phyloP scores from a whole-genome alignment of 768 basidiomycete species.

The Leccinum rimulosum region DNA sequence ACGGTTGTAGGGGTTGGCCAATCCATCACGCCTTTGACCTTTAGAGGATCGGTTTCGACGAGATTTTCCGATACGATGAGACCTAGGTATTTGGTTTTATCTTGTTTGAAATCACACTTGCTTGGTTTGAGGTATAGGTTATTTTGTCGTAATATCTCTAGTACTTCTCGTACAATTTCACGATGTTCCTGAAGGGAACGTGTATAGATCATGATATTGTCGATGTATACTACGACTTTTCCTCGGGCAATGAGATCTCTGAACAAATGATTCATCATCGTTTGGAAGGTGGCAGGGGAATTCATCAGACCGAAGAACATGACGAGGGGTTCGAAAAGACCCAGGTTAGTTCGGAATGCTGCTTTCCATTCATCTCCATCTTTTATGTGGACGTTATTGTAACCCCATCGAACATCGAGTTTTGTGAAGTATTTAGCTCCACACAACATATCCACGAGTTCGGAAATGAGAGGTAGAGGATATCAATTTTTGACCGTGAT shows the following conservation, averaged over 20 bases:
- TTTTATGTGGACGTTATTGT: not conserved
- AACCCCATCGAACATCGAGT: not conserved
- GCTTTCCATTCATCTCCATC: not conserved
- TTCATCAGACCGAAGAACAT: not conserved
- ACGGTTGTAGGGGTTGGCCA: not conserved
- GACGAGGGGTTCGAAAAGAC: not conserved
- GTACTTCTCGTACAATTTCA: no score
- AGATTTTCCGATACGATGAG: not conserved
- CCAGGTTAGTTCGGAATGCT: not conserved
- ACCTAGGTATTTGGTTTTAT: not conserved
- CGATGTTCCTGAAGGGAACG: no score
- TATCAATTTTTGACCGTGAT: not conserved
- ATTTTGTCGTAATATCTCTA: no score
- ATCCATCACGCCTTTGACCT: not conserved
- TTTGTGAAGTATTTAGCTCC: not conserved
- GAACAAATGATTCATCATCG: not conserved
- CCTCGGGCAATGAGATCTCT: no score
- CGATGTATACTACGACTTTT: no score
- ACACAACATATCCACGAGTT: not conserved
- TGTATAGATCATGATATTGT: no score
- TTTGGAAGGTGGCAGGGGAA: not conserved
- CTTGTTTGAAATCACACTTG: no score
- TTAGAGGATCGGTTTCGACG: not conserved
- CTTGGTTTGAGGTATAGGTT: no score
- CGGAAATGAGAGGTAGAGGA: not conserved